Conservation (phyloP, 2,329 filamentous ascomycete genomes). For the Fusarium tricinctum region DNA sequence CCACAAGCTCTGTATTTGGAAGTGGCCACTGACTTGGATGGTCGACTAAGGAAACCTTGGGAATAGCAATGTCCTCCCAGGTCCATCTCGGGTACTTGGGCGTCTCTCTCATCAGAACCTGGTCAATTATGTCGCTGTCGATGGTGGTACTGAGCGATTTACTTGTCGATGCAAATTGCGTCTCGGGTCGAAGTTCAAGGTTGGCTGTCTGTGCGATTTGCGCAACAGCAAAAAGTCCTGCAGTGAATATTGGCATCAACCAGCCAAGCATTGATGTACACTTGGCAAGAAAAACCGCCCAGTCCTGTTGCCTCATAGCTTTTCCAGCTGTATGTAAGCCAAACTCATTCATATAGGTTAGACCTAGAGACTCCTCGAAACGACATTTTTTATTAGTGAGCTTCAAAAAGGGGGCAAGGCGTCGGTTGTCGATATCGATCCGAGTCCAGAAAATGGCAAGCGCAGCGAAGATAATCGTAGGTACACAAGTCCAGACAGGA, state of each 20-base stretch:
- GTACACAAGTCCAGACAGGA: slow-evolving; percentile 48
- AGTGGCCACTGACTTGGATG: slow-evolving; percentile 41
- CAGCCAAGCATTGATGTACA: slow-evolving; percentile 48
- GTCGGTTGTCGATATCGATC: slow-evolving; percentile 48
- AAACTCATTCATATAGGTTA: slow-evolving; percentile 51
- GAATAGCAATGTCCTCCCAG: slow-evolving; percentile 47
- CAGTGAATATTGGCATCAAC: slow-evolving; percentile 50
- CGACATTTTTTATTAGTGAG: slow-evolving; percentile 38
- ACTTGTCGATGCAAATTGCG: slow-evolving; percentile 43
- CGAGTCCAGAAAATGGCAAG: slow-evolving; percentile 45
- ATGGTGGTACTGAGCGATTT: slow-evolving; percentile 35
- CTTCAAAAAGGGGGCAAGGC: slow-evolving; percentile 48
- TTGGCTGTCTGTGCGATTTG: slow-evolving; percentile 37
- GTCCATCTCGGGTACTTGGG: slow-evolving; percentile 49
- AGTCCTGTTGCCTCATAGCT: slow-evolving; percentile 45
- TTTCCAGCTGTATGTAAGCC: slow-evolving; percentile 45
- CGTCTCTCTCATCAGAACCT: slow-evolving; percentile 40
- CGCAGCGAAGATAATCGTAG: slow-evolving; percentile 44
- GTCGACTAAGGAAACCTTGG: slow-evolving; percentile 37
- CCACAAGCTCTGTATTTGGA: slow-evolving; percentile 44
- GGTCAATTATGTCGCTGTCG: slow-evolving; percentile 32
- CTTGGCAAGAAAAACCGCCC: slow-evolving; percentile 50
- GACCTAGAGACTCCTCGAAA: slow-evolving; percentile 46
- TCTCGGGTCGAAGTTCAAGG: slow-evolving; percentile 43
- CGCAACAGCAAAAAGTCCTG: slow-evolving; percentile 47